Percentiles rank a stretch among this genome's conserved stretches.
Conservation (phyloP, 306 rosid species). For the Prunus campanulata region DNA sequence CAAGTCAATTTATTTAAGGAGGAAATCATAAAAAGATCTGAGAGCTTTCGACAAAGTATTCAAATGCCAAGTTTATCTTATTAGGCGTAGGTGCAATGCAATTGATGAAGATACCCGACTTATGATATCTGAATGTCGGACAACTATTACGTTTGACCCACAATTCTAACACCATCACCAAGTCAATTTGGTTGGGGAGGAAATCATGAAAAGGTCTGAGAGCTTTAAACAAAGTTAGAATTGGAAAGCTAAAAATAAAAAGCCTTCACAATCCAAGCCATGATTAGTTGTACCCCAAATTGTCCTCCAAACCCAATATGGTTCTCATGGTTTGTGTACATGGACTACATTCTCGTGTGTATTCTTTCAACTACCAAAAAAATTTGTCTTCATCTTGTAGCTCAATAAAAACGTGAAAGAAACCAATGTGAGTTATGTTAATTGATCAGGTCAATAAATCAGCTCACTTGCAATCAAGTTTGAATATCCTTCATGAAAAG, state of each 20-base stretch:
- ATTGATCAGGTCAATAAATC: too few relatives aligned
- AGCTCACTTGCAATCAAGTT: too few relatives aligned
- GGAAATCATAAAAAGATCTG: too few relatives aligned
- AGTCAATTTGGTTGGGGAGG: not conserved
- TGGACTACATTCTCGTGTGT: not conserved
- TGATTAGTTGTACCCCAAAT: not conserved
- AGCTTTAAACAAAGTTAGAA: not conserved
- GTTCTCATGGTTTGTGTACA: not conserved
- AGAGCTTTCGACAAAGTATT: not conserved
- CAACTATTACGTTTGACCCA: not conserved
- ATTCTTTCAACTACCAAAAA: not conserved
- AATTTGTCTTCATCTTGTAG: not conserved
- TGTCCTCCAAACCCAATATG: not conserved
- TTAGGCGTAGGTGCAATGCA: not conserved
- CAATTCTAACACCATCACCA: not conserved
- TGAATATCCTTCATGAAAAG: too few relatives aligned
- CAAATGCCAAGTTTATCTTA: not conserved
- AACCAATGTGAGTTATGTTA: too few relatives aligned
- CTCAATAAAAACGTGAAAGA: not conserved
- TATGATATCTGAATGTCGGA: not conserved
- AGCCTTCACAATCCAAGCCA: not conserved
- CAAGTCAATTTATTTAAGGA: too few relatives aligned
- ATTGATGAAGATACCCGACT: not conserved
- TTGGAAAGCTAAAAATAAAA: not conserved
- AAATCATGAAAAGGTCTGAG: not conserved